Conservation (phyloP, 1,284 basidiomycete genomes). For the Malassezia arunalokei region DNA sequence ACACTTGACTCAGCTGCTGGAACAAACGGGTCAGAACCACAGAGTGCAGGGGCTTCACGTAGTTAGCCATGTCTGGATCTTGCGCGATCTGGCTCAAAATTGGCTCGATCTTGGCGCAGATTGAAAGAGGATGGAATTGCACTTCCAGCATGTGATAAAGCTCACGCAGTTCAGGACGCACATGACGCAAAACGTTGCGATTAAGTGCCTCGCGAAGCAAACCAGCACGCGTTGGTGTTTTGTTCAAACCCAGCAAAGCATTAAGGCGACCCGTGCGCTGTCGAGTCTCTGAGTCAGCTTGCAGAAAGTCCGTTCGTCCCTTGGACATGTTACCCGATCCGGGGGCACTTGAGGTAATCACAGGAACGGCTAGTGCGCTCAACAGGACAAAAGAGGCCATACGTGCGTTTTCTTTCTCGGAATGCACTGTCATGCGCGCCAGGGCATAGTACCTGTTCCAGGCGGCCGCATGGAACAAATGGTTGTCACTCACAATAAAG, state of each 20-base stretch:
- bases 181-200: slow-evolving; percentile 71
- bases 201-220: slow-evolving; percentile 53
- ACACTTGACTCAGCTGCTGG: slow-evolving; percentile 84
- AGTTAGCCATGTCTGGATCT: slow-evolving; percentile 48
- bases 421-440: slow-evolving; percentile 34
- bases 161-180: slow-evolving; percentile 65
- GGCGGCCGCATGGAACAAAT: slow-evolving; percentile 90
- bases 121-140: slow-evolving; percentile 84
- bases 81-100: slow-evolving; percentile 54
- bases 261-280: slow-evolving; percentile 65
- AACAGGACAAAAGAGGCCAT: slow-evolving; percentile 86
- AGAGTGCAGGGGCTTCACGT: slow-evolving; percentile 78
- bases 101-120: slow-evolving; percentile 71
- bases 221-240: slow-evolving; percentile 72
- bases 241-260: slow-evolving; percentile 70
- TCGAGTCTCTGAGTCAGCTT: slow-evolving; percentile 50
- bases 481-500: slow-evolving; percentile 71
- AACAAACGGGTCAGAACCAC: slow-evolving; percentile 88
- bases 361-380: slow-evolving; percentile 83
- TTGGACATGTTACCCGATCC: slow-evolving; percentile 53
- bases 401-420: slow-evolving; percentile 63
- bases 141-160: slow-evolving; percentile 86
- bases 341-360: slow-evolving; percentile 54
- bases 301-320: slow-evolving; percentile 51
- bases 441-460: slow-evolving; percentile 66